These are phyloP conservation scores for Claviceps sp. DNA, from an alignment of 2,329 filamentous ascomycete genomes.

Conservation along the genomic window DNA sequence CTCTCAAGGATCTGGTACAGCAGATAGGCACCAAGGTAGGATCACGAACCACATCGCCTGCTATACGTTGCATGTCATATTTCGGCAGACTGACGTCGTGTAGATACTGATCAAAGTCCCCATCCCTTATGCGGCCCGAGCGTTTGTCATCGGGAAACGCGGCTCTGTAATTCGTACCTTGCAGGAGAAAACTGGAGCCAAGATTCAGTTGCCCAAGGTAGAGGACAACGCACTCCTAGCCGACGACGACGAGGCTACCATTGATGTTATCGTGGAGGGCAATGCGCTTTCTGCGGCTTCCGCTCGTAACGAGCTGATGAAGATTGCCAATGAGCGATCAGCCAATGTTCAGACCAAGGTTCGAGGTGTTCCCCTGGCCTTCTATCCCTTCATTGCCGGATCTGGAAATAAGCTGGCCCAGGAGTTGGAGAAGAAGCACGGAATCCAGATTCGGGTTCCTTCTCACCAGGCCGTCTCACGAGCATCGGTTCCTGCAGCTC, in stretches of 20 bases:
- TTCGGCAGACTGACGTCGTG: conserved; percentile 1
- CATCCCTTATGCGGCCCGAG: conserved; percentile 69
- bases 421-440: conserved; percentile 61
- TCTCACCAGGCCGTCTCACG: conserved; percentile 64
- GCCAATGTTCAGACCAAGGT: conserved; percentile 71
- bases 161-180: conserved; percentile 84
- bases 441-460: conserved; percentile 72
- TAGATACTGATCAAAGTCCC: conserved; percentile 54
- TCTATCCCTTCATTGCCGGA: conserved; percentile 89
- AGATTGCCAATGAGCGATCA: conserved; percentile 76
- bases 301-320: conserved; percentile 70
- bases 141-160: conserved; percentile 86
- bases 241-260: conserved; percentile 67
- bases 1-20: conserved; percentile 76
- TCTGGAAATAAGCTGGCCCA: conserved; percentile 55
- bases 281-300: conserved; percentile 78
- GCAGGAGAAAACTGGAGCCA: conserved; percentile 78
- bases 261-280: conserved; percentile 82
- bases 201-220: conserved; percentile 75
- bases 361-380: conserved; percentile 75
- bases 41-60: neutral
- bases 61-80: neutral
- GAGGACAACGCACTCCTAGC: conserved; percentile 47
- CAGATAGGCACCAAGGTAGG: conserved; percentile 76
- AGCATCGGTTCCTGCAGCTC: conserved; percentile 51